Conservation (phyloP, 2,329 filamentous ascomycete genomes). For the Paracamarosporium sp. region DNA sequence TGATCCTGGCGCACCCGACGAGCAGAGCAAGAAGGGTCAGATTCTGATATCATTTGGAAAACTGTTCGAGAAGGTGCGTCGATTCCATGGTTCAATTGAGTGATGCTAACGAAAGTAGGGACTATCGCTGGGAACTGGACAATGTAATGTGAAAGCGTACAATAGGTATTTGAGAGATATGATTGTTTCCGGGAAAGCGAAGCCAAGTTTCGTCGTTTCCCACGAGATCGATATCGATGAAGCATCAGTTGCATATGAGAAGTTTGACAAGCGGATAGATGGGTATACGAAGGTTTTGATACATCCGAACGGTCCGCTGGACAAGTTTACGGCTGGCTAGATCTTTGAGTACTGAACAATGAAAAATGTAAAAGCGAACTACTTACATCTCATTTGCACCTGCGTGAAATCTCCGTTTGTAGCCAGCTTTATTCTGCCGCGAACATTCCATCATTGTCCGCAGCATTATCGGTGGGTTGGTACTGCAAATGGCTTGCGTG, state of each 20-base stretch:
- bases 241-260: constrained; percentile 66
- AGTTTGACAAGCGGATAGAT: constrained; percentile 70
- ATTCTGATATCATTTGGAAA: constrained; percentile 71
- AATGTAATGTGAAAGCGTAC: constrained; percentile 73
- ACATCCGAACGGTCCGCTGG: constrained; percentile 64
- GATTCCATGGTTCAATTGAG: neutral
- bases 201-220: constrained; percentile 71
- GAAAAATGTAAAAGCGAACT: neutral
- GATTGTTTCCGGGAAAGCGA: constrained; percentile 69
- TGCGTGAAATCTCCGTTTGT: neutral
- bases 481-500: too few species aligned
- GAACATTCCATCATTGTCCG: too few species aligned
- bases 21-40: constrained; percentile 67
- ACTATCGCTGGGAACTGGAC: constrained; percentile 65
- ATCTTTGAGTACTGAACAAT: neutral
- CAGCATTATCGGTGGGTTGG: too few species aligned
- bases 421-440: too few species aligned
- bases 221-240: constrained; percentile 70
- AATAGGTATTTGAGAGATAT: constrained; percentile 71
- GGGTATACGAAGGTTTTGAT: constrained; percentile 73
- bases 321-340: constrained; percentile 2
- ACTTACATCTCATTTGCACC: neutral
- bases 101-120: constrained; percentile 51
- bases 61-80: constrained; percentile 68
- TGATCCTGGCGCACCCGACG: constrained; percentile 69